Percentiles rank a stretch among this genome's conserved stretches.
Conservation (phyloP, 148 eudicot genomes). For the Camellia granthamiana region DNA sequence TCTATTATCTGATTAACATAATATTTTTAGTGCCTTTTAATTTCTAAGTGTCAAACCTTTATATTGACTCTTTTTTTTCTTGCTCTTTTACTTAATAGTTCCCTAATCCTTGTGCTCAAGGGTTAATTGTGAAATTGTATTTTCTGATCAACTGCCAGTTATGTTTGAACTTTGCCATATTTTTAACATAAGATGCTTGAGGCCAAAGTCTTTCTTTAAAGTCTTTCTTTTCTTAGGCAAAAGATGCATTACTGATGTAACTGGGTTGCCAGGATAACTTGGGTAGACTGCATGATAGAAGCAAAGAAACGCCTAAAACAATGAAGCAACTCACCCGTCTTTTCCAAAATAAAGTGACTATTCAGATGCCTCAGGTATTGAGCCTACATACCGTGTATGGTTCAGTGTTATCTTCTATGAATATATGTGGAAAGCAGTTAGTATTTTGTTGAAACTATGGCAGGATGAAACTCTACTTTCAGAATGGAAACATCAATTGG, state of each 20-base stretch:
- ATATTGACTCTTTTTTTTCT: too few species aligned
- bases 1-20: not conserved
- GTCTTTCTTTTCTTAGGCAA: not conserved
- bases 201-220: not conserved
- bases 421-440: conserved; percentile 3
- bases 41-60: too few species aligned
- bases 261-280: conserved; percentile 55
- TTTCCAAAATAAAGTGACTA: conserved; percentile 83
- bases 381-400: not conserved
- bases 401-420: not conserved
- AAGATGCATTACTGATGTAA: not conserved
- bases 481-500: conserved; percentile 91
- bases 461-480: conserved; percentile 76
- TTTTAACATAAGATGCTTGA: not conserved
- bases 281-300: conserved; percentile 74
- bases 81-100: too few species aligned
- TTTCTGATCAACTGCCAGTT: too few species aligned
- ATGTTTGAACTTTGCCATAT: not conserved
- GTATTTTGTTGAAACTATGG: conserved; percentile 14
- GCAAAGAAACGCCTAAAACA: conserved; percentile 70
- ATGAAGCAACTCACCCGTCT: conserved; percentile 80
- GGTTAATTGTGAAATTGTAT: too few species aligned
- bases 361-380: conserved; percentile 88
- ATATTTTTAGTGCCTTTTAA: too few species aligned
- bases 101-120: too few species aligned